Evolutionary conservation across 106 monocot genomes (phyloP).

Genomic region (Dendrobium nobile): DNA sequence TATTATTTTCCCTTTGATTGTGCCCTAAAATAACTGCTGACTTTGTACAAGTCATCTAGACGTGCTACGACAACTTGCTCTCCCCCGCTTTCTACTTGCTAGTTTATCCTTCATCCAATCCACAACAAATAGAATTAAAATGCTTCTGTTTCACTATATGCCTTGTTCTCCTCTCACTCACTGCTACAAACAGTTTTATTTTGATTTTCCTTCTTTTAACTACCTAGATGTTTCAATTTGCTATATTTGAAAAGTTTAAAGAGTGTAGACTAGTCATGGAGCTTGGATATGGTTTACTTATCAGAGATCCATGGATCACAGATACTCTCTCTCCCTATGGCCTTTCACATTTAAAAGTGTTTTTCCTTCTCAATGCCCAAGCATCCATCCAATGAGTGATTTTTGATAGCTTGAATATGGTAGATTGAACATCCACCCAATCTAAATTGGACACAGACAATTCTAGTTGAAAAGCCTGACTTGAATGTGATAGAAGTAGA

Average conservation of each 20-base stretch:
- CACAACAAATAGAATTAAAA: neutral
- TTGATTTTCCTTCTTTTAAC: neutral
- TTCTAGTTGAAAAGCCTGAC: too few relatives aligned
- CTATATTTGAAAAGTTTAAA: slow-evolving; percentile 8
- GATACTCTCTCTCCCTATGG: slow-evolving; percentile 19
- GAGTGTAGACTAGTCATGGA: slow-evolving; percentile 11
- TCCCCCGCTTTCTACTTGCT: neutral
- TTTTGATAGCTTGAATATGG: too few relatives aligned
- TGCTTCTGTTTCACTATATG: neutral
- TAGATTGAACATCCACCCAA: too few relatives aligned
- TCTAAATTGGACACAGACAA: too few relatives aligned
- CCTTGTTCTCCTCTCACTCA: neutral
- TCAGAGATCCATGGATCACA: slow-evolving; percentile 33
- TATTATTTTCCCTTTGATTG: neutral
- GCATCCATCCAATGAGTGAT: too few relatives aligned
- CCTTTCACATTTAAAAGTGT: slow-evolving; percentile 20
- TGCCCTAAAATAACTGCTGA: too few relatives aligned
- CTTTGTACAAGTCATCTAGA: neutral
- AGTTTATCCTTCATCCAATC: slow-evolving; percentile 2
- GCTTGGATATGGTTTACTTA: slow-evolving; percentile 24
- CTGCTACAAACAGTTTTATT: neutral
- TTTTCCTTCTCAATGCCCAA: slow-evolving; percentile 12
- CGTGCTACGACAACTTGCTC: neutral
- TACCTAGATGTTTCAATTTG: neutral
- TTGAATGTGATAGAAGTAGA: too few relatives aligned